phyloP scores from a whole-genome alignment of 2,329 filamentous ascomycete genomes.

The Cryphonectria parasitica region DNA sequence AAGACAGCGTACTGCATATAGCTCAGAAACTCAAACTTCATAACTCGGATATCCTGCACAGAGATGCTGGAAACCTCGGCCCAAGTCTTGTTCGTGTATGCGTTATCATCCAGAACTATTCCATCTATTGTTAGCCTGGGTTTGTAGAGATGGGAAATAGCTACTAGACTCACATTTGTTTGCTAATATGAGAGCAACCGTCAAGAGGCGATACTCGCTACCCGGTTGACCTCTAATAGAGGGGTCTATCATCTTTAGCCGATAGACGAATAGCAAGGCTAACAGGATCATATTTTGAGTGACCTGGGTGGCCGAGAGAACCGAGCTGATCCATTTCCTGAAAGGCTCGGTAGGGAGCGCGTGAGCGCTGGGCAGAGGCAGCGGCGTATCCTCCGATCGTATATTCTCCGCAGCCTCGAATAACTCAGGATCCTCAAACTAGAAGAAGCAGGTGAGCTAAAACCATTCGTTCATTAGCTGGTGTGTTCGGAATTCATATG shows the following conservation, averaged over 20 bases:
- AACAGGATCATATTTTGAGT: conserved; percentile 93
- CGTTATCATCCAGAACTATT: conserved; percentile 86
- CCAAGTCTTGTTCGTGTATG: conserved; percentile 99
- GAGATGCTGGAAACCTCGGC: conserved; percentile 95
- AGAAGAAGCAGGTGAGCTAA: conserved; percentile 94
- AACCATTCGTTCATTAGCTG: too few relatives aligned
- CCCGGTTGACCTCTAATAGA: conserved; percentile 86
- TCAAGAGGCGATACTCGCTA: conserved; percentile 90
- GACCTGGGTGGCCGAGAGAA: conserved; percentile 92
- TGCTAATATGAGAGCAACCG: conserved; percentile 94
- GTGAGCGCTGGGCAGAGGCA: too few relatives aligned
- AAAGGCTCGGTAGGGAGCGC: conserved; percentile 81
- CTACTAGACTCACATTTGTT: conserved; percentile 82
- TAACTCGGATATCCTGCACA: conserved; percentile 94
- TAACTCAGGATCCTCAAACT: conserved; percentile 91
- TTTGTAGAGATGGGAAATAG: not conserved
- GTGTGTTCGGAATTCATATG: too few relatives aligned
- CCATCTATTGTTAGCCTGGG: not conserved
- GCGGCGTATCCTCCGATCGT: conserved; percentile 42
- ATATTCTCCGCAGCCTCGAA: conserved; percentile 74
- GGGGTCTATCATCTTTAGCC: conserved; percentile 87
- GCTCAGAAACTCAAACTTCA: conserved; percentile 99
- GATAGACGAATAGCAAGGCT: conserved; percentile 89
- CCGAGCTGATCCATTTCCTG: conserved; percentile 89
- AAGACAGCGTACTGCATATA: conserved; percentile 96